These are phyloP conservation scores for Luffa acutangula DNA, from an alignment of 306 rosid genomes.

Conservation along the genomic window DNA sequence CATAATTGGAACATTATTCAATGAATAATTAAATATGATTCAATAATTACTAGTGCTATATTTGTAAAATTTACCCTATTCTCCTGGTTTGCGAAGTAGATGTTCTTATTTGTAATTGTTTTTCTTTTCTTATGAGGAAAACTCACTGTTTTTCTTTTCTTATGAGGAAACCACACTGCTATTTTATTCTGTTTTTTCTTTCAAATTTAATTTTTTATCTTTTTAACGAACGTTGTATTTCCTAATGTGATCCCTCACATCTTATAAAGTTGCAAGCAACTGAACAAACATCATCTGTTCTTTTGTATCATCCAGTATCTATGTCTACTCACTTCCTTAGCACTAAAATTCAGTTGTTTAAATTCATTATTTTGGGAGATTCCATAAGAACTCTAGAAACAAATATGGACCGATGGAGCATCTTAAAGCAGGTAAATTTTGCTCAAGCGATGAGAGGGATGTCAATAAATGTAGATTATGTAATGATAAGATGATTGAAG, in stretches of 20 bases:
- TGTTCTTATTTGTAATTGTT: neutral
- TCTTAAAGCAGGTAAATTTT: neutral
- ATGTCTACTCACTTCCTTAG: neutral
- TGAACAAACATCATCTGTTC: neutral
- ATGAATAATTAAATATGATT: too few species aligned
- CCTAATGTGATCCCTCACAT: neutral
- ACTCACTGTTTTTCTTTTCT: neutral
- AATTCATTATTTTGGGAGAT: neutral
- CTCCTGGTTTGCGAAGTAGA: neutral
- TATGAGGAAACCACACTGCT: neutral
- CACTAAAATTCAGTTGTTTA: neutral
- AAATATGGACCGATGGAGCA: neutral
- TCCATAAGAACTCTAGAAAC: neutral
- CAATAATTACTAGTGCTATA: neutral
- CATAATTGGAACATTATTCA: neutral
- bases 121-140: neutral
- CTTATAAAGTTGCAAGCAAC: neutral
- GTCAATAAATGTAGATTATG: neutral
- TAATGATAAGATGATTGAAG: neutral
- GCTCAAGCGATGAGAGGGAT: neutral
- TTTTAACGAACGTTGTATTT: neutral
- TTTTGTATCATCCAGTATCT: neutral
- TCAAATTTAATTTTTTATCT: neutral
- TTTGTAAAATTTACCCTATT: neutral
- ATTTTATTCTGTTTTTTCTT: neutral